A percentile compares a stretch with the other conserved stretches of the same genome.
Evolutionary conservation across 495 filamentous ascomycete species (phyloP).

Genomic region (Penicillium macrosclerotiorum): DNA sequence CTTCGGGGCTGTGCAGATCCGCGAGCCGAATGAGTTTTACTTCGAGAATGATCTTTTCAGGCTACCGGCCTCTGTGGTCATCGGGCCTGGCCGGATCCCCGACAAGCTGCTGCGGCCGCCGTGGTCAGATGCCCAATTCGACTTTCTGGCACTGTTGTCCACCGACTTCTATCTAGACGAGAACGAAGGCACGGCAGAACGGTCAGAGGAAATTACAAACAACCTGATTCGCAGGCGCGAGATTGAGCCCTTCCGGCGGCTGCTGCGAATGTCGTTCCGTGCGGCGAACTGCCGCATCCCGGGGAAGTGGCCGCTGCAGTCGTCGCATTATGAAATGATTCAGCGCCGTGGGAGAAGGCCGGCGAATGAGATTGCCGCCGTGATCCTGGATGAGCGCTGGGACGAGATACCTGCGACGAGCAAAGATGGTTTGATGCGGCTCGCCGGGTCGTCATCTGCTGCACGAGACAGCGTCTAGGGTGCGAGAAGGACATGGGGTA

Average conservation of each 20-base stretch:
- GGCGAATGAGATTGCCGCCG: slow-evolving; percentile 35
- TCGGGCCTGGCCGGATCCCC: slow-evolving; percentile 31
- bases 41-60: slow-evolving; percentile 31
- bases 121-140: slow-evolving; percentile 41
- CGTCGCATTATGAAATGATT: slow-evolving; percentile 25
- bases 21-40: slow-evolving; percentile 20
- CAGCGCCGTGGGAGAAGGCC: slow-evolving; percentile 23
- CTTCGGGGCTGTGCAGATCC: slow-evolving; percentile 35
- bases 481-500: too few species aligned
- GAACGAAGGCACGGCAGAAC: slow-evolving; percentile 13
- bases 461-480: neutral
- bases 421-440: slow-evolving; percentile 20
- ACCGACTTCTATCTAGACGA: slow-evolving; percentile 37
- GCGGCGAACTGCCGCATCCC: slow-evolving; percentile 31
- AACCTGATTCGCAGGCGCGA: slow-evolving; percentile 34
- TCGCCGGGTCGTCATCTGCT: slow-evolving; percentile 16
- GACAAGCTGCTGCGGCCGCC: slow-evolving; percentile 42
- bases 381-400: slow-evolving; percentile 36
- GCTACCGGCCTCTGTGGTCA: slow-evolving; percentile 25
- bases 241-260: slow-evolving; percentile 29
- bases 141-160: slow-evolving; percentile 39
- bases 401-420: slow-evolving; percentile 20
- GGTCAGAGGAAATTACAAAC: slow-evolving; percentile 15
- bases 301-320: slow-evolving; percentile 30
- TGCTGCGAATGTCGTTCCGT: slow-evolving; percentile 31